phyloP scores from a whole-genome alignment of 768 basidiomycete genomes.

The Russula ochroleuca region DNA sequence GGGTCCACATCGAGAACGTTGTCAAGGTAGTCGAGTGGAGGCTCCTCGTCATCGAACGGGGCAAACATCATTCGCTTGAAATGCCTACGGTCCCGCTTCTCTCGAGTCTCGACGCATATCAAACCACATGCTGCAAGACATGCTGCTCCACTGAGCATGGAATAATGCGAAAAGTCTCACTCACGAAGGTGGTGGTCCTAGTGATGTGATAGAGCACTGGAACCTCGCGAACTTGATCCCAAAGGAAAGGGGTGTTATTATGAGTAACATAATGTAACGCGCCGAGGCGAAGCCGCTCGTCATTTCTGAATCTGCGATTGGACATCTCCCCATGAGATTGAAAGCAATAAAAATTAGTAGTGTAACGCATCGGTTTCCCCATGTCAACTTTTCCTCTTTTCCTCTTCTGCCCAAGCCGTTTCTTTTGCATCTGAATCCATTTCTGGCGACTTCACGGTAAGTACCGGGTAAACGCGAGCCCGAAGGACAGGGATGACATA shows the following conservation, averaged over 20 bases:
- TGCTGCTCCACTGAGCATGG: slow-evolving; percentile 98
- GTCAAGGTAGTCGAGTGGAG: slow-evolving; percentile 97
- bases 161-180: slow-evolving; percentile 93
- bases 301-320: slow-evolving; percentile 97
- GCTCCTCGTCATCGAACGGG: slow-evolving; percentile 98
- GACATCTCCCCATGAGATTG: slow-evolving; percentile 99
- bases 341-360: too few species aligned
- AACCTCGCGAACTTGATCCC: slow-evolving; percentile 99
- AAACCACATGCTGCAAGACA: too few species aligned
- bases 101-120: slow-evolving; percentile 99
- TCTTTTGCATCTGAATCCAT: too few species aligned
- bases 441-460: too few species aligned
- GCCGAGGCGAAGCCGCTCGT: slow-evolving; percentile 98
- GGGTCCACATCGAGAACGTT: slow-evolving; percentile 98
- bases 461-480: too few species aligned
- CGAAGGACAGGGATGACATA: too few species aligned
- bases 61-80: slow-evolving; percentile 99
- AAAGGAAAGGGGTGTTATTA: slow-evolving; percentile 96
- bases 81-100: slow-evolving; percentile 95
- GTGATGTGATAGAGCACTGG: slow-evolving; percentile 98
- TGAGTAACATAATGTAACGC: slow-evolving; percentile 98
- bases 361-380: too few species aligned
- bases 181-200: slow-evolving; percentile 98
- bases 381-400: too few species aligned
- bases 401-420: too few species aligned